Conservation (phyloP, 2,329 filamentous ascomycete species). For the Colletotrichum sp. region DNA sequence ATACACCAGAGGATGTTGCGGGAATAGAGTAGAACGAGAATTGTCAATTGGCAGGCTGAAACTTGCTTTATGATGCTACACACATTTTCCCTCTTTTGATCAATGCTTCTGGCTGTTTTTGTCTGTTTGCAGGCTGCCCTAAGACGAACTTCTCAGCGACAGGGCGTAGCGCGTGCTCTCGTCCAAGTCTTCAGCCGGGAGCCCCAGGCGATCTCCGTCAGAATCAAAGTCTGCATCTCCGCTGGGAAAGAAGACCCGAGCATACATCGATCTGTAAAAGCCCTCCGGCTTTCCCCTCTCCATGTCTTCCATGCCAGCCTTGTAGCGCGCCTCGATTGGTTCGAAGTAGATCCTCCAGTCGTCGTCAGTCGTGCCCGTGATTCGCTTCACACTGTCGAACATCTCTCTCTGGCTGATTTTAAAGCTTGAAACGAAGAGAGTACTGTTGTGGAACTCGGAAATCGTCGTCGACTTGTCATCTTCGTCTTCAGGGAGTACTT, state of each 20-base stretch:
- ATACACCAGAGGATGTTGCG: neutral
- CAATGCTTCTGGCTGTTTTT: neutral
- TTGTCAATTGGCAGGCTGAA: neutral
- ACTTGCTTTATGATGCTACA: neutral
- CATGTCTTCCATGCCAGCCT: conserved; percentile 49
- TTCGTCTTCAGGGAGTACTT: neutral
- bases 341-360: conserved; percentile 58
- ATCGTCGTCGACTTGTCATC: neutral
- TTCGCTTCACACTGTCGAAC: conserved; percentile 63
- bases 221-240: conserved; percentile 21
- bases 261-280: conserved; percentile 38
- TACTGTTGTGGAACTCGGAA: conserved; percentile 44
- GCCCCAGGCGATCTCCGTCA: conserved; percentile 56
- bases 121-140: neutral
- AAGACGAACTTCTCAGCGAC: neutral
- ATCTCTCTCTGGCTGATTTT: conserved; percentile 67
- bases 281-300: conserved; percentile 43
- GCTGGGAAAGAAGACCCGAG: neutral
- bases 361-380: conserved; percentile 58
- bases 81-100: neutral
- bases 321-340: conserved; percentile 49
- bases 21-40: neutral
- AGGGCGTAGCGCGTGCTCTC: conserved; percentile 44
- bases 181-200: conserved; percentile 65
- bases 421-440: conserved; percentile 61